These are phyloP conservation scores for Chloris gayana DNA, from an alignment of 176 grass and related monocot genomes.

Conservation along the genomic window DNA sequence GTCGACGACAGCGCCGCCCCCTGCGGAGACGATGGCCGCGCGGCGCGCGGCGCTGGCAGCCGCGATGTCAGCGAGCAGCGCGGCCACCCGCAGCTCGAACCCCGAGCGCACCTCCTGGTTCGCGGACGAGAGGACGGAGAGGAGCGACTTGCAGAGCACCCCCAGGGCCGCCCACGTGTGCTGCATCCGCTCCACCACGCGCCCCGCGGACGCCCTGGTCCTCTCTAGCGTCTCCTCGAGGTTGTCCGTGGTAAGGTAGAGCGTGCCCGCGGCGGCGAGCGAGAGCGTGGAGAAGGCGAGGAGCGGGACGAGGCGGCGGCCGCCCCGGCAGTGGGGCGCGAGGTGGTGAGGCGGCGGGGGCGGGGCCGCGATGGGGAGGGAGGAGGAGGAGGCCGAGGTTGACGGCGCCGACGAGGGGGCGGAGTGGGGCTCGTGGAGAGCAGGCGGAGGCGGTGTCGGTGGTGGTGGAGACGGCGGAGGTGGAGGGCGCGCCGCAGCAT, in stretches of 20 bases:
- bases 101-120: conserved; percentile 89
- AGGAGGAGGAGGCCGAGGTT: conserved; percentile 19
- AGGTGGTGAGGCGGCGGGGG: conserved; percentile 48
- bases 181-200: conserved; percentile 71
- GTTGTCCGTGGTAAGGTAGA: conserved; percentile 50
- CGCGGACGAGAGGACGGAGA: conserved; percentile 80
- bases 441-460: conserved; percentile 26
- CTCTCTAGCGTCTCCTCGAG: conserved; percentile 73
- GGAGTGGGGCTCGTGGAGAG: conserved; percentile 28
- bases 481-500: conserved; percentile 50
- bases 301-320: conserved; percentile 54
- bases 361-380: conserved; percentile 29
- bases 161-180: conserved; percentile 67
- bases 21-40: conserved; percentile 74
- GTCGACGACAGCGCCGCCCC: conserved; percentile 77
- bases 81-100: conserved; percentile 89
- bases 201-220: conserved; percentile 64
- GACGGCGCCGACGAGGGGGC: conserved; percentile 20
- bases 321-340: conserved; percentile 35
- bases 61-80: conserved; percentile 84
- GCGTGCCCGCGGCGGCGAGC: conserved; percentile 37
- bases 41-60: conserved; percentile 71
- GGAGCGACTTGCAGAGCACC: conserved; percentile 77
- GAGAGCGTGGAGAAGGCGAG: conserved; percentile 51
- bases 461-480: conserved; percentile 35